Conservation (phyloP, 1,284 basidiomycete species). For the Leccinum griseonigrum region DNA sequence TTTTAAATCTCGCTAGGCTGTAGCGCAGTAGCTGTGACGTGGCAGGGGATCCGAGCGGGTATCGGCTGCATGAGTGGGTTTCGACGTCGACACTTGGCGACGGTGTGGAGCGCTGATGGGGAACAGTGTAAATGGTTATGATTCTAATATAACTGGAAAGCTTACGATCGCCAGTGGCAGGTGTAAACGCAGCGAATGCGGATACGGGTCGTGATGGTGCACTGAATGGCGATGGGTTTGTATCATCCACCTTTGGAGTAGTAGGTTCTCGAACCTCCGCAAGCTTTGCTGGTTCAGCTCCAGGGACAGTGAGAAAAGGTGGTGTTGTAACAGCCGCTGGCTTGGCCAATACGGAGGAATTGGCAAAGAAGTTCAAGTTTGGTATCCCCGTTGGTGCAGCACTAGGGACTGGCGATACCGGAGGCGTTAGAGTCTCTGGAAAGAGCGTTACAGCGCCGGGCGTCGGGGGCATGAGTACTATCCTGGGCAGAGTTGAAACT, state of each 20-base stretch:
- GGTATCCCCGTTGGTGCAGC: slow-evolving; percentile 34
- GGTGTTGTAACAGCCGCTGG: slow-evolving; percentile 14
- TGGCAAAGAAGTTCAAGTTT: slow-evolving; percentile 46
- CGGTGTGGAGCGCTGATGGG: too few relatives aligned
- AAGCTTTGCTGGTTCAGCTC: slow-evolving; percentile 12
- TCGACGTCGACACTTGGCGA: too few relatives aligned
- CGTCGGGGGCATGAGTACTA: slow-evolving; percentile 32
- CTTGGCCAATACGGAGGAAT: slow-evolving; percentile 35
- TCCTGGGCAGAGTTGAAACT: slow-evolving; percentile 15
- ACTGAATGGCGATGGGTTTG: slow-evolving; percentile 19
- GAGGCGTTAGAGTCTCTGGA: slow-evolving; percentile 19
- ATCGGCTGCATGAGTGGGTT: too few relatives aligned
- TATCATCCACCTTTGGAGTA: slow-evolving; percentile 8
- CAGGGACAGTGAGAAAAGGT: slow-evolving; percentile 8
- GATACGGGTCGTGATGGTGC: slow-evolving; percentile 11
- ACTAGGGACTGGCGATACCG: slow-evolving; percentile 4
- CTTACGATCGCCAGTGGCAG: slow-evolving; percentile 1
- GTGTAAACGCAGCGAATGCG: slow-evolving; percentile 11
- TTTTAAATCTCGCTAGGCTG: too few relatives aligned
- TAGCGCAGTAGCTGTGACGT: too few relatives aligned
- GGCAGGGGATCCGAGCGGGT: too few relatives aligned
- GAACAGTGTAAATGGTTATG: too few relatives aligned
- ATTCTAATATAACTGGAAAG: too few relatives aligned
- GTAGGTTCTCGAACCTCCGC: slow-evolving; percentile 14
- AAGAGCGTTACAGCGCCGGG: slow-evolving; percentile 23